Evolutionary conservation across 768 basidiomycete genomes (phyloP), one percentile per base, ranked within the genome.

Genomic region (Podaxis sp.): DNA sequence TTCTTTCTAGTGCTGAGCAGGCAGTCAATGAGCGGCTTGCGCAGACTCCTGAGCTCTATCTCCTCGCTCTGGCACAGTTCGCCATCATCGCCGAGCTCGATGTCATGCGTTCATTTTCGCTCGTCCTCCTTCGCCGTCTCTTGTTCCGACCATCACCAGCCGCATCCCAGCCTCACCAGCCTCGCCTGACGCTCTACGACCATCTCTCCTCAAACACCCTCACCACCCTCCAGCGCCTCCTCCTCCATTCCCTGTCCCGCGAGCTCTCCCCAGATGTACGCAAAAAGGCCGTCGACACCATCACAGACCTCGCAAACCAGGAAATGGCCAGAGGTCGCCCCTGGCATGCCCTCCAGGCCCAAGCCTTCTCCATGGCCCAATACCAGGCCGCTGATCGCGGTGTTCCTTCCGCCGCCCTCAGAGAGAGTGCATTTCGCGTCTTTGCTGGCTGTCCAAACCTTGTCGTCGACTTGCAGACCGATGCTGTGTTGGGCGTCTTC

Each of bases 71-170:
- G 36, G 85, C 88, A 1, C 89, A 92, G 74, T 90, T 91, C 63
- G 87, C 90, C 7, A 85, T 88, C 35, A 79, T 80, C 18, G 88
- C 89, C 23, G 90, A 89, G 66, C 89, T 89, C 0, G 90, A 91
- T 71, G 87, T 91, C 73, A 93, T 93, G 91, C 86, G 90, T 28
- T 89, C 89, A 0, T 92, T 93, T 72, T 90, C 91, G 1, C 77
- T 92, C 28, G 90, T 93, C 9, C 82, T 93, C 32, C 81, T 92
- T 28, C 85, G 91, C 7, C 84, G 91, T 4, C 79, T 93, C 3
- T 82, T 91, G 32, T 93, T 93, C 71, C 83, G 90, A 5, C 67
- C 86, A 0, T 73, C 83, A 1, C 82, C 78, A 0, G 52, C 66
- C 2, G 16, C 66, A 13, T 35, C 42, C n/a, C 68, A 52, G 18